These are phyloP conservation scores for Epichloe bromicola DNA, from an alignment of 2,329 filamentous ascomycete genomes.

Conservation along the genomic window DNA sequence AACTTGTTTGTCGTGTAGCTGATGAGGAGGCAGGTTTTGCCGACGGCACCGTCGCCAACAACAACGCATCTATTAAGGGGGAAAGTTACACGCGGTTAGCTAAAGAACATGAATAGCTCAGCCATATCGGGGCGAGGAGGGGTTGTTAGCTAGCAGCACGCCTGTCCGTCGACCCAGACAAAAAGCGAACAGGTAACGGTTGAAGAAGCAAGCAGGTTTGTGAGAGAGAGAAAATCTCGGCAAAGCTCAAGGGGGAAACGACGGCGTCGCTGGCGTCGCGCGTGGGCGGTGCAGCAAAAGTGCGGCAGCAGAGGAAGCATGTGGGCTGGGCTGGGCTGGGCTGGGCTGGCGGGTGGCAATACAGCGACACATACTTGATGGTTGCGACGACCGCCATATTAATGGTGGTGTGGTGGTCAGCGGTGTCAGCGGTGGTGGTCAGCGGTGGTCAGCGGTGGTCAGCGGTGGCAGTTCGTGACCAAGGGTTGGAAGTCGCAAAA, in stretches of 20 bases:
- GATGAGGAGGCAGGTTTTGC: slow-evolving; percentile 97
- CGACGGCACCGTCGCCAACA: slow-evolving; percentile 97
- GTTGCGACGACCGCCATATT: slow-evolving; percentile 49
- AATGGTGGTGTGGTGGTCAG: slow-evolving; percentile 10
- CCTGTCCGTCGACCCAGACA: not conserved
- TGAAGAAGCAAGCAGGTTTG: not conserved
- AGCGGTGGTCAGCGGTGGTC: not conserved
- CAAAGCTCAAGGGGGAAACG: not conserved
- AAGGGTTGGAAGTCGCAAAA: not conserved
- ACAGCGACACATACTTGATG: slow-evolving; percentile 41
- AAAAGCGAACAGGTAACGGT: not conserved
- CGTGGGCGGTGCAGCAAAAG: slow-evolving; percentile 6
- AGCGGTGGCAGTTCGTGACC: not conserved
- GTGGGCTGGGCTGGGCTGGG: not conserved
- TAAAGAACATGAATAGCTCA: not conserved
- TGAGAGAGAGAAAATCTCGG: not conserved
- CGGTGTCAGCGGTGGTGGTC: not conserved
- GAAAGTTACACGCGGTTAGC: not conserved
- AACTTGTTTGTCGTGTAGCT: slow-evolving; percentile 99
- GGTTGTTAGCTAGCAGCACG: not conserved
- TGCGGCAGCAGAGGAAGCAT: slow-evolving; percentile 4
- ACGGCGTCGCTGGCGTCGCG: not conserved
- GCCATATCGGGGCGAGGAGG: not conserved
- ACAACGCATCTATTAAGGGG: slow-evolving; percentile 68
- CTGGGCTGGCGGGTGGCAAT: slow-evolving; percentile 1